Base-by-base conservation (phyloP, 2,329 filamentous ascomycete genomes). In the Diplodia intermedia region DNA sequence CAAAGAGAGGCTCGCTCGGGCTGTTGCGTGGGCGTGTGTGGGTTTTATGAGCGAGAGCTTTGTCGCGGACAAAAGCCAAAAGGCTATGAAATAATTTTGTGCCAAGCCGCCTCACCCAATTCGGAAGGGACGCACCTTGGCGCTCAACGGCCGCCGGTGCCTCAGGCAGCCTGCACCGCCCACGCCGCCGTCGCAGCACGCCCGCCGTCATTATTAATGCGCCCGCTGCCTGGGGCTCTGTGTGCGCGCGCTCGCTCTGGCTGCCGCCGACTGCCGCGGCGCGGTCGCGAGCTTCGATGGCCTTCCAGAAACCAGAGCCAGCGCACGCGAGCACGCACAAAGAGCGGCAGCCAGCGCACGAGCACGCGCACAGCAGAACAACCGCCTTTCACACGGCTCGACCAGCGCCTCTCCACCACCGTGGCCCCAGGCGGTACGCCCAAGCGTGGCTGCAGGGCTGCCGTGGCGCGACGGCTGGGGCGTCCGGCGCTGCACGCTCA, bases 71-170 rank as follows among this genome's bases (percentile, higher is more conserved):
- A 43, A 60, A 61, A 57, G 40, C 55, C 43, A 47, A 56, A 57
- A 52, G 54, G 54, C 65, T 67, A 67, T 67, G 65, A 67, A 67
- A 67, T 67, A 67, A 67, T 67, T 67, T 67, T 67, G 65, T 67
- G 65, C 65, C 65, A 60, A 67, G 65, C 65, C 65, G 65, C 65
- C 55, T 67, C 55, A 55, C 65, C 65, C 60, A 54, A 67, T 61
- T 67, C 54, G 65, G 65, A 43, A 67, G 65, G 54, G 54, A 52
- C 65, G 55, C 15, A 40, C 65, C 65, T 61, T 67, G 65, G 65
- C 65, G 55, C 65, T 52, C 65, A 67, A 56, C 65, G 43, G 43
- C 40, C 40, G 43, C 47, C 15, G 26, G 31, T 62, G 57, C 57
- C 57, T 62, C 40, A 62, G 57, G 57, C 57, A 50, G 26, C 56